phyloP scores from a whole-genome alignment of 2,329 filamentous ascomycete genomes.

The Sordariomycetes sp. region DNA sequence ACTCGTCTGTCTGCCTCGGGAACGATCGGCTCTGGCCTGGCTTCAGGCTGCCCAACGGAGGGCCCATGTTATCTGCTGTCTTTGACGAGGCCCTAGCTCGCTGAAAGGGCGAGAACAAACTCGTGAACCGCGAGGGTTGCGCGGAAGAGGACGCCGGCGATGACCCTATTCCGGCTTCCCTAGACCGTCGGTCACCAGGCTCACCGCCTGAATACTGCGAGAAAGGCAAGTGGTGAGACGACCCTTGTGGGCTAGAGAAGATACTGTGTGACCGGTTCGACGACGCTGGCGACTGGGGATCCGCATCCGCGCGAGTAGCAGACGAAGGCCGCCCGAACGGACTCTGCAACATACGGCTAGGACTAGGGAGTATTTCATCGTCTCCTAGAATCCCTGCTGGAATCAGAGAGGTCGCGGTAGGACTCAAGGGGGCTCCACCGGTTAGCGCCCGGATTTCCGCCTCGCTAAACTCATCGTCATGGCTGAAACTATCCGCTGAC shows the following conservation, averaged over 20 bases:
- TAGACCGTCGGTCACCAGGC: conserved; percentile 8
- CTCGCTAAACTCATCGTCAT: conserved; percentile 40
- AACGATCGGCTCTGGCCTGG: conserved; percentile 68
- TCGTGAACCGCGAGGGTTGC: conserved; percentile 27
- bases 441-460: conserved; percentile 51
- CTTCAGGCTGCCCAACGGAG: conserved; percentile 58
- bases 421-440: conserved; percentile 62
- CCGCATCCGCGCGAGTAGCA: conserved; percentile 14
- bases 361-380: conserved; percentile 47
- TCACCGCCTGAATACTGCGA: conserved; percentile 17
- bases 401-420: conserved; percentile 62
- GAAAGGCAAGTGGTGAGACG: conserved; percentile 48
- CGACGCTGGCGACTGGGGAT: conserved; percentile 50
- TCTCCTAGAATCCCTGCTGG: conserved; percentile 60
- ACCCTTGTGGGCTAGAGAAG: conserved; percentile 52
- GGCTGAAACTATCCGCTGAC: conserved; percentile 7
- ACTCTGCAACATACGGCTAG: conserved; percentile 12
- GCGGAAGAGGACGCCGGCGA: conserved; percentile 24
- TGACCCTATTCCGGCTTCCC: conserved; percentile 19
- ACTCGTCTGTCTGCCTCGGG: conserved; percentile 49
- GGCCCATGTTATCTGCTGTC: conserved; percentile 47
- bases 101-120: conserved; percentile 49
- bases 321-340: conserved; percentile 18
- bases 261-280: conserved; percentile 45
- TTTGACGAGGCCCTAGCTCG: conserved; percentile 50